Percentiles rank a stretch among this genome's conserved stretches.
Evolutionary conservation across 148 eudicot genomes (phyloP).

Genomic region (Camellia sinensis): DNA sequence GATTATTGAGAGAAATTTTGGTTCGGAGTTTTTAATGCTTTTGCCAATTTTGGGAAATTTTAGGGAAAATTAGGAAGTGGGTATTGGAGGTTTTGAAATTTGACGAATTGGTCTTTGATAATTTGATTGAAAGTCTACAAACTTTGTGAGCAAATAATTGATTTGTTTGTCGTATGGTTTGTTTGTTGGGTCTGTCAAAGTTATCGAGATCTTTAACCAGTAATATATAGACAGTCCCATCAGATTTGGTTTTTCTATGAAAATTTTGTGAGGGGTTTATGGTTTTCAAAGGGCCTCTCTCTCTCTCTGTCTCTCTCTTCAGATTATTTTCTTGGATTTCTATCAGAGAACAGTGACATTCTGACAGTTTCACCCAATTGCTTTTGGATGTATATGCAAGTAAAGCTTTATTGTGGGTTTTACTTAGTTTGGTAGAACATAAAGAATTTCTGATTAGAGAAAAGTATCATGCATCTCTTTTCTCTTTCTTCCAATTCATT

Average conservation of each 20-base stretch:
- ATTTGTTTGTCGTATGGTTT: constrained; percentile 3
- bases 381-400: constrained; percentile 21
- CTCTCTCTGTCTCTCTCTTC: not conserved
- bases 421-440: constrained; percentile 20
- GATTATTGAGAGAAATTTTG: constrained; percentile 9
- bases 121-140: not conserved
- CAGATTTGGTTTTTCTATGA: constrained; percentile 8
- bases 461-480: not conserved
- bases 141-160: not conserved
- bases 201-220: constrained; percentile 3
- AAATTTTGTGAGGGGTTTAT: not conserved
- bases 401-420: constrained; percentile 34
- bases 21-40: not conserved
- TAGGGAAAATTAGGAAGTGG: not conserved
- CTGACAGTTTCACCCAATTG: constrained; percentile 35
- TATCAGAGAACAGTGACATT: constrained; percentile 16
- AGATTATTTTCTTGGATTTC: constrained; percentile 6
- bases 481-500: not conserved
- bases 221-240: constrained; percentile 6
- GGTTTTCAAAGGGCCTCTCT: constrained; percentile 8
- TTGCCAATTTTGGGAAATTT: not conserved
- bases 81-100: not conserved
- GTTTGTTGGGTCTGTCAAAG: not conserved
- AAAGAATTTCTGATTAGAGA: not conserved
- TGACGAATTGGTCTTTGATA: not conserved